Conservation (phyloP, 345 rosid species). For the Triadica sebifera region DNA sequence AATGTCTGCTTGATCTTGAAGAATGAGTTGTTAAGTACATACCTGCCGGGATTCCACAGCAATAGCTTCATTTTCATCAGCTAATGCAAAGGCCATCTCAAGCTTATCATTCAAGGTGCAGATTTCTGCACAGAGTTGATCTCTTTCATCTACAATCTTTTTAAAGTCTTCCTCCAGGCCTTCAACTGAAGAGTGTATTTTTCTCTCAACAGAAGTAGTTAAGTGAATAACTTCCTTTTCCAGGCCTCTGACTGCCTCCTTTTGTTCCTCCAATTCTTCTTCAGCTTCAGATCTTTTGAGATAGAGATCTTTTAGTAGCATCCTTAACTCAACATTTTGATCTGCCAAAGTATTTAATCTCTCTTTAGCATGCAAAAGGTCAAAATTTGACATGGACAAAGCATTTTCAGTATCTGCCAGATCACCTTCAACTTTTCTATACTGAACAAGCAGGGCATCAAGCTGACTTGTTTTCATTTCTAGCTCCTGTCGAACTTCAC, state of each 20-base stretch:
- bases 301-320: slow-evolving; percentile 63
- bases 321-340: slow-evolving; percentile 67
- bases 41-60: slow-evolving; percentile 86
- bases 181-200: slow-evolving; percentile 43
- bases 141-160: slow-evolving; percentile 50
- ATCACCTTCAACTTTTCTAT: slow-evolving; percentile 49
- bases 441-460: slow-evolving; percentile 51
- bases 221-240: slow-evolving; percentile 76
- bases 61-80: slow-evolving; percentile 87
- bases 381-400: slow-evolving; percentile 42
- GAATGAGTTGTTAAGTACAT: slow-evolving; percentile 9
- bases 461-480: slow-evolving; percentile 63
- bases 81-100: slow-evolving; percentile 61
- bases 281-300: slow-evolving; percentile 61
- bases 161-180: slow-evolving; percentile 50
- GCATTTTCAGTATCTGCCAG: slow-evolving; percentile 53
- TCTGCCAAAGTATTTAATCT: slow-evolving; percentile 48
- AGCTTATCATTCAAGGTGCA: slow-evolving; percentile 57
- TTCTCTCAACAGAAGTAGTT: slow-evolving; percentile 51
- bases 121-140: slow-evolving; percentile 57
- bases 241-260: slow-evolving; percentile 59
- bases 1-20: neutral
- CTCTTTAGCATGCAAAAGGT: slow-evolving; percentile 57
- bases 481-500: slow-evolving; percentile 54
- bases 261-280: slow-evolving; percentile 67